Evolutionary conservation across 2,329 filamentous ascomycete species (phyloP).

Genomic region (Cladophialophora psammophila): DNA sequence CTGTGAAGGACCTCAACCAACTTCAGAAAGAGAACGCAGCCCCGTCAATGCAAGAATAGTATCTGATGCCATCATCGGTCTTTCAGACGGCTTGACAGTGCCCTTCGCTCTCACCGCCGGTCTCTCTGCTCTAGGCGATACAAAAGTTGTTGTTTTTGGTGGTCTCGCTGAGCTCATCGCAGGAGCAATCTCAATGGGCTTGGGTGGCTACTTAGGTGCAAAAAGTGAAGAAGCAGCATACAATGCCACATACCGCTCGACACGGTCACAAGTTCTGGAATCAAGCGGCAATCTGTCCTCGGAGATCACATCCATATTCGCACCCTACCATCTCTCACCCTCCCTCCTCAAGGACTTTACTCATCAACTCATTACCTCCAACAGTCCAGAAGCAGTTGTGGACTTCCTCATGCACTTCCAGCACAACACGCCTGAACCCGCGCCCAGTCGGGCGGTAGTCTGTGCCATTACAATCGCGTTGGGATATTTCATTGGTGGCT

Average conservation of each 20-base stretch:
- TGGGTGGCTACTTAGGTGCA: constrained; percentile 75
- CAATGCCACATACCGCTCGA: constrained; percentile 30
- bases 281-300: constrained; percentile 28
- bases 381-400: constrained; percentile 27
- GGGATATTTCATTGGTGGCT: constrained; percentile 50
- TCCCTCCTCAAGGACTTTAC: constrained; percentile 34
- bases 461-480: constrained; percentile 49
- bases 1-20: constrained; percentile 7
- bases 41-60: constrained; percentile 34
- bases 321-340: constrained; percentile 33
- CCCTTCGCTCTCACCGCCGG: constrained; percentile 81
- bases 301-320: constrained; percentile 28
- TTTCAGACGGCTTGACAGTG: constrained; percentile 80
- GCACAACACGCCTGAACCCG: constrained; percentile 50
- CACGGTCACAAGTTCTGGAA: constrained; percentile 26
- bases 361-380: constrained; percentile 35
- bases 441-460: constrained; percentile 42
- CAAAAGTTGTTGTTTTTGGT: constrained; percentile 72
- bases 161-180: constrained; percentile 78
- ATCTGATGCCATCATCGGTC: constrained; percentile 74
- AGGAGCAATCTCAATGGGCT: constrained; percentile 78
- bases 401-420: constrained; percentile 37
- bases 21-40: constrained; percentile 8
- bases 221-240: constrained; percentile 49
- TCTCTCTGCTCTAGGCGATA: constrained; percentile 66